Percentiles rank a stretch among this genome's conserved stretches.
Evolutionary conservation across 2,329 filamentous ascomycete genomes (phyloP).

Genomic region (Juglanconis juglandina): DNA sequence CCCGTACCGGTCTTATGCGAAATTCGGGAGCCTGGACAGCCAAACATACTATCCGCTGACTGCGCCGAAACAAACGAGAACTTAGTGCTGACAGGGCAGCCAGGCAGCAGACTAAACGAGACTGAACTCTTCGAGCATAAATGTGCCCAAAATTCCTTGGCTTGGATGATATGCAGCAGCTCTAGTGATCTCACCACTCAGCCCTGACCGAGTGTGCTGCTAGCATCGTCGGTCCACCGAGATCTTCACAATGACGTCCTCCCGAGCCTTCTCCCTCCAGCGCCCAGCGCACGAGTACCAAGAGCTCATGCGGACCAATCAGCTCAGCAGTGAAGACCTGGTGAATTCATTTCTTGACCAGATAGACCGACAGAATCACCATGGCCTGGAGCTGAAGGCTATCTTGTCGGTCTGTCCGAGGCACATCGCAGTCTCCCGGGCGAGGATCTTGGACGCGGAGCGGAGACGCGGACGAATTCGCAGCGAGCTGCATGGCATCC

Average conservation of each 20-base stretch:
- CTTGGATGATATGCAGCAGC: no score
- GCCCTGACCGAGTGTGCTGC: no score
- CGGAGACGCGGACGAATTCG: constrained; percentile 31
- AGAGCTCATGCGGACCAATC: constrained; percentile 6
- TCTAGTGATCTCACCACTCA: no score
- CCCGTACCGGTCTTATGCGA: background rate
- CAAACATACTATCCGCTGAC: no score
- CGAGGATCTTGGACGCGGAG: constrained; percentile 36
- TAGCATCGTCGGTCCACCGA: background rate
- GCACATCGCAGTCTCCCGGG: constrained; percentile 32
- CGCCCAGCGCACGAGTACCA: constrained; percentile 13
- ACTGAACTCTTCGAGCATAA: background rate
- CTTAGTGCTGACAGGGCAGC: background rate
- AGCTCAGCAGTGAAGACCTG: constrained; percentile 22
- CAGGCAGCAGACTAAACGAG: background rate
- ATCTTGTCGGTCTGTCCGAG: constrained; percentile 35
- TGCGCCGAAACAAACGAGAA: background rate
- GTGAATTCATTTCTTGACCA: constrained; percentile 21
- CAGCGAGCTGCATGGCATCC: constrained; percentile 39
- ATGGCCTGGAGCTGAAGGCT: constrained; percentile 25
- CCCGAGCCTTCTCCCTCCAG: background rate
- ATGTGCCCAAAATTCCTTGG: no score
- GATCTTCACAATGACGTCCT: background rate
- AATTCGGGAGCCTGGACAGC: background rate
- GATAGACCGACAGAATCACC: constrained; percentile 22